Base-by-base conservation (phyloP, 805 yeast genomes). In the Alloascoidea hylecoeti region DNA sequence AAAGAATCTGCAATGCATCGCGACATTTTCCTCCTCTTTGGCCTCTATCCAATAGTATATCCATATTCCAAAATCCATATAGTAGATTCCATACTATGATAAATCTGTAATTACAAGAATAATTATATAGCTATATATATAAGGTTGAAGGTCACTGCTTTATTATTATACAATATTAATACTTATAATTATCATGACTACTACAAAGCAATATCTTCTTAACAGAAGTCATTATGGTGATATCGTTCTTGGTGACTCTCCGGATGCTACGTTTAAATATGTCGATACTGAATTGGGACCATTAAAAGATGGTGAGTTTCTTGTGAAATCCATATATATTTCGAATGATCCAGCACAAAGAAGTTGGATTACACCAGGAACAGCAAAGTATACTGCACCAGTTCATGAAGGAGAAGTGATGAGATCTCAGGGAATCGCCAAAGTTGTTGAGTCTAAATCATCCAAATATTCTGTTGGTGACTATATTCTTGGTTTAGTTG, bases 331-430 rank as follows among this genome's bases (percentile, higher is more conserved):
- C 3, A 42, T 66, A 34, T 66, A 60, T 41, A 42, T 72, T 4
- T 69, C 77, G 16, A 70, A 73, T 46, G 78, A 72, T 48, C 78
- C 78, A 14, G 70, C 78, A 5, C 78, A 72, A 46, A 69, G 72
- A 54, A 58, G 59, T 36, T 72, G 78, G 77, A 71, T 71, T 39
- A 42, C 57, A 2, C 45, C 57, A 5, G 43, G 40, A 17, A 56
- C 52, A 37, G 46, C 47, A 34, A 52, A 56, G n/a, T 60, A 60
- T 38, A 46, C 56, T 4, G 34, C 50, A 3, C 67, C 71, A 18
- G 52, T 65, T 6, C 51, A 56, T 17, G 57, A 59, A 36, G 68
- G 68, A 15, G 67, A 71, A 15, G 57, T 64, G 13, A 62, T 76
- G 39, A 59, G 64, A 40, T 23, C 30, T 23, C 30, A 9, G 14